These are phyloP conservation scores for Wickerhamomyces sp. DNA, from an alignment of 1,139 yeast species.

Conservation along the genomic window DNA sequence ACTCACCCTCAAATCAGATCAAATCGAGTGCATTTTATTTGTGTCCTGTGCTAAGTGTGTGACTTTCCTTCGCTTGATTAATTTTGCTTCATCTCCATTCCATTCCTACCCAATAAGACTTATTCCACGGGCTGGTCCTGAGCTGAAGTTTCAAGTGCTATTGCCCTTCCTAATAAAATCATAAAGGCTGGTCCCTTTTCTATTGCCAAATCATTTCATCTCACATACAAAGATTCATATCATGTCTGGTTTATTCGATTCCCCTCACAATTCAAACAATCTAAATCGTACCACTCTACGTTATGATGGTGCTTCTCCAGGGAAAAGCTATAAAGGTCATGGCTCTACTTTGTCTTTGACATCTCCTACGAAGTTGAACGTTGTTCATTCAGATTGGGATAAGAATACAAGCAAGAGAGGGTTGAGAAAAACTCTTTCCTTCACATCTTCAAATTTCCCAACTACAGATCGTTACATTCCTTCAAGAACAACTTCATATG, in stretches of 20 bases:
- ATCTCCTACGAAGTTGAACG: conserved; percentile 44
- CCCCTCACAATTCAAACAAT: conserved; percentile 6
- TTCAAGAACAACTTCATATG: conserved; percentile 40
- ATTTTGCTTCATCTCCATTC: neutral
- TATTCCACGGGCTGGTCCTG: neutral
- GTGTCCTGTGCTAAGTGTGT: no score
- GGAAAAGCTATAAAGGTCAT: conserved; percentile 13
- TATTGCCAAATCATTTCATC: neutral
- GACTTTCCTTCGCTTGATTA: neutral
- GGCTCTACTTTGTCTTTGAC: conserved; percentile 30
- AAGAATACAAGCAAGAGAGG: conserved; percentile 21
- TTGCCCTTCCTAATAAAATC: no score
- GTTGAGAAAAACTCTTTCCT: conserved; percentile 19
- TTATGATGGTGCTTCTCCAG: conserved; percentile 14
- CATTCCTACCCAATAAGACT: neutral
- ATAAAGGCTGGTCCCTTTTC: neutral
- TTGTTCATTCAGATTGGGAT: conserved; percentile 36
- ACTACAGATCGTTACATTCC: conserved; percentile 50
- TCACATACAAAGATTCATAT: neutral
- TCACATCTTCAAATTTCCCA: conserved; percentile 12
- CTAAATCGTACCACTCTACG: conserved; percentile 10
- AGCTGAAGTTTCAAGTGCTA: neutral
- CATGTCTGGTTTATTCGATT: conserved; percentile 4
- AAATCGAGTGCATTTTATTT: neutral
- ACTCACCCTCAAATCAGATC: neutral